Percentiles rank a stretch among this genome's conserved stretches.
phyloP scores from a whole-genome alignment of 805 yeast species.

The Wickerhamomyces mucosus region DNA sequence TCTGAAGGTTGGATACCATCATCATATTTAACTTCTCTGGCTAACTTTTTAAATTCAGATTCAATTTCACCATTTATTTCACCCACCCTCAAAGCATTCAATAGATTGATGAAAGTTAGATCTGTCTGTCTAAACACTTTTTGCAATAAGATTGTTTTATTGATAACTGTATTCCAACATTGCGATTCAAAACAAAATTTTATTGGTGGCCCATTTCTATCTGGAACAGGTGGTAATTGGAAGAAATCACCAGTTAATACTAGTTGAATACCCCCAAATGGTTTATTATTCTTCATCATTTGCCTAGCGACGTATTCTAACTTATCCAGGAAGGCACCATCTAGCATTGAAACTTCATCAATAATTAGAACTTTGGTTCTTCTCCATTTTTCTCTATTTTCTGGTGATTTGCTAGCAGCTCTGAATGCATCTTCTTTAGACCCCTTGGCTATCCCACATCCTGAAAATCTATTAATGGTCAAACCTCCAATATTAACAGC shows the following conservation, averaged over 20 bases:
- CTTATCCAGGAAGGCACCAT: constrained; percentile 67
- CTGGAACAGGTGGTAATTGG: constrained; percentile 85
- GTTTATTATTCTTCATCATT: constrained; percentile 38
- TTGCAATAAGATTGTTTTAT: constrained; percentile 58
- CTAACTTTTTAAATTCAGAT: constrained; percentile 38
- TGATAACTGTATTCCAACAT: constrained; percentile 57
- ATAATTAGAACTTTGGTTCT: constrained; percentile 62
- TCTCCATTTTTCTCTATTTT: constrained; percentile 49
- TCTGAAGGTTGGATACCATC: constrained; percentile 89
- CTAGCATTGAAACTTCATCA: constrained; percentile 94
- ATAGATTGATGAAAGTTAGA: constrained; percentile 59
- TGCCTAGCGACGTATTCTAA: constrained; percentile 59
- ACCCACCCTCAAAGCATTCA: constrained; percentile 77
- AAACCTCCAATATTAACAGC: constrained; percentile 90
- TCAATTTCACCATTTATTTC: constrained; percentile 41
- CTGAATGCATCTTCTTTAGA: constrained; percentile 27
- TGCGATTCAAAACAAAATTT: constrained; percentile 68
- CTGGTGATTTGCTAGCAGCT: constrained; percentile 37
- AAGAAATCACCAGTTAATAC: constrained; percentile 92
- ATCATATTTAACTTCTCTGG: constrained; percentile 45
- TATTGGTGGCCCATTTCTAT: constrained; percentile 23
- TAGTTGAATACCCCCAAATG: constrained; percentile 93
- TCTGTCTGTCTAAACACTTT: constrained; percentile 92
- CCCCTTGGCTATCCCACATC: constrained; percentile 67
- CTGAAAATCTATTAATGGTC: constrained; percentile 79